Evolutionary conservation across 352 stramenopile species (phyloP).

Genomic region (Phytophthora macrochlamydospora): DNA sequence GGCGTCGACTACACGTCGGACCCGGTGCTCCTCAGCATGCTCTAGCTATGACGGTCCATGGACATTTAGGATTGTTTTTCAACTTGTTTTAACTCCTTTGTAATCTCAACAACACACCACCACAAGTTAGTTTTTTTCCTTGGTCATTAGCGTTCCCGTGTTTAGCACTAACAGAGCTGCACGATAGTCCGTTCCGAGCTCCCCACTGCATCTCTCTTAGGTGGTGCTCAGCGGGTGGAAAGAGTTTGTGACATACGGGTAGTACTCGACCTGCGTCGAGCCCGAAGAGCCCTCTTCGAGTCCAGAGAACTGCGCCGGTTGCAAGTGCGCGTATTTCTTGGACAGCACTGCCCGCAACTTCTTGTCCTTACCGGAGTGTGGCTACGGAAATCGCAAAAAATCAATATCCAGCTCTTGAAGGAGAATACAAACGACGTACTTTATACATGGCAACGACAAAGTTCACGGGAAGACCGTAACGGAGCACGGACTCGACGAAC

Average conservation of each 20-base stretch:
- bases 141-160: slow-evolving; percentile 12
- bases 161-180: slow-evolving; percentile 15
- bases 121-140: slow-evolving; percentile 15
- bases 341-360: slow-evolving; percentile 75
- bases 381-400: slow-evolving; percentile 37
- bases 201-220: slow-evolving; percentile 7
- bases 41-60: slow-evolving; percentile 27
- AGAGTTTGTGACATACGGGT: slow-evolving; percentile 81
- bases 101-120: slow-evolving; percentile 24
- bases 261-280: slow-evolving; percentile 77
- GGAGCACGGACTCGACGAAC: slow-evolving; percentile 98
- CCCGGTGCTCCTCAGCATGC: slow-evolving; percentile 52
- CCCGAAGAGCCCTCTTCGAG: slow-evolving; percentile 71
- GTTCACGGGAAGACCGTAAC: slow-evolving; percentile 97
- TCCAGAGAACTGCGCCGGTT: slow-evolving; percentile 82
- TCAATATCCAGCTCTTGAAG: neutral
- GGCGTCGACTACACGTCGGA: slow-evolving; percentile 28
- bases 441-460: slow-evolving; percentile 90
- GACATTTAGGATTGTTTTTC: neutral
- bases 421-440: slow-evolving; percentile 38
- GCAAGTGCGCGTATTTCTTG: slow-evolving; percentile 88
- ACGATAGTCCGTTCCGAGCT: slow-evolving; percentile 3
- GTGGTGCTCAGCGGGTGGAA: slow-evolving; percentile 67
- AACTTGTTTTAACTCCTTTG: slow-evolving; percentile 26
- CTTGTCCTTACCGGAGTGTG: slow-evolving; percentile 83